These are phyloP conservation scores for Malus fusca DNA, from an alignment of 306 rosid genomes.

Conservation along the genomic window DNA sequence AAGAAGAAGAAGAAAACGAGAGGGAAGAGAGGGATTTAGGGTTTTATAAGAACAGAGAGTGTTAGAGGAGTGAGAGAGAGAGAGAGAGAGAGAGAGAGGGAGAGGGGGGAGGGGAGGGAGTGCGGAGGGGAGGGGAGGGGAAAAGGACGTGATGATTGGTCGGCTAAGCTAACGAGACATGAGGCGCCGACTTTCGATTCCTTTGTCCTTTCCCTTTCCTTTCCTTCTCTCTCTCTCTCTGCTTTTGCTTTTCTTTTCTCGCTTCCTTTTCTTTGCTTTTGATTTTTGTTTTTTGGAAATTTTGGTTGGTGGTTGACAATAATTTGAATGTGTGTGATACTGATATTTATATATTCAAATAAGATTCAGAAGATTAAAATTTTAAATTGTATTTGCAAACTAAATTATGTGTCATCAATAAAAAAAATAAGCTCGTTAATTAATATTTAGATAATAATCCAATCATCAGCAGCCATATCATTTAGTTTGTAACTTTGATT, in stretches of 20 bases:
- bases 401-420: no score
- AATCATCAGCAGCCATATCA: no score
- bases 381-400: no score
- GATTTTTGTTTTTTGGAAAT: background rate
- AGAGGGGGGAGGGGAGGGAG: background rate
- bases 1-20: background rate
- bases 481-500: no score
- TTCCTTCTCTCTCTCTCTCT: no score
- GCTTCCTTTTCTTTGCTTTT: background rate
- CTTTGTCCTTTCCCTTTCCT: slow-evolving; percentile 14
- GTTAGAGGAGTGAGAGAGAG: background rate
- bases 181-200: slow-evolving; percentile 65
- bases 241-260: background rate
- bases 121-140: background rate
- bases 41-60: slow-evolving; percentile 10
- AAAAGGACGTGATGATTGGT: slow-evolving; percentile 59
- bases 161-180: slow-evolving; percentile 49
- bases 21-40: background rate
- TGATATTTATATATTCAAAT: no score
- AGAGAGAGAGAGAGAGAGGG: no score
- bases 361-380: no score
- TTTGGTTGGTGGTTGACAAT: background rate
- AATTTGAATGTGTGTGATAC: no score
- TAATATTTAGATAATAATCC: no score
- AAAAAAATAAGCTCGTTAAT: no score